Conservation (phyloP, 2,329 filamentous ascomycete species). For the Ophiocordyceps camponoti-rufipedis region DNA sequence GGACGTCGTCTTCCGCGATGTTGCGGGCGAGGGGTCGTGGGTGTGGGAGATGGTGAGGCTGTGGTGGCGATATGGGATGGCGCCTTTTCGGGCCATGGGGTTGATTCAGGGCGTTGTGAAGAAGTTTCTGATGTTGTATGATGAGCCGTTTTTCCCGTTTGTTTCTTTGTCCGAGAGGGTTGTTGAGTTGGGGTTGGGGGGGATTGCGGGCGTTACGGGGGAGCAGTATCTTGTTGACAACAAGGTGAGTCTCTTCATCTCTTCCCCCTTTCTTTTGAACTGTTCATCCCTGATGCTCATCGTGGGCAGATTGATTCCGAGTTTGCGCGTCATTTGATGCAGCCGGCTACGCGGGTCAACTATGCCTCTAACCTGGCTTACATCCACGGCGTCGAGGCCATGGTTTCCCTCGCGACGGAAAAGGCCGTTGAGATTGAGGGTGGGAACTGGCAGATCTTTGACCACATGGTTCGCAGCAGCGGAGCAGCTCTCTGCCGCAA, state of each 20-base stretch:
- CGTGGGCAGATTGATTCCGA: slow-evolving; percentile 32
- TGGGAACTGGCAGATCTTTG: slow-evolving; percentile 91
- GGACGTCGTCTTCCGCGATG: slow-evolving; percentile 44
- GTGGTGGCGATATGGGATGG: slow-evolving; percentile 69
- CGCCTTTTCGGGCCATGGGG: slow-evolving; percentile 54
- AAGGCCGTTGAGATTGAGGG: slow-evolving; percentile 63
- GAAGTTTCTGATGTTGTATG: slow-evolving; percentile 65
- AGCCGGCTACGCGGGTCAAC: slow-evolving; percentile 83
- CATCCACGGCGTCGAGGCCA: slow-evolving; percentile 78
- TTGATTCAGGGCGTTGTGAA: slow-evolving; percentile 54
- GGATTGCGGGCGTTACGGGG: slow-evolving; percentile 53
- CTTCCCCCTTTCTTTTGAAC: no score
- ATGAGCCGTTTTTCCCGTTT: slow-evolving; percentile 71
- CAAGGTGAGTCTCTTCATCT: slow-evolving; percentile 12
- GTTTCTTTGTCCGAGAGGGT: slow-evolving; percentile 51
- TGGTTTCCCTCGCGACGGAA: slow-evolving; percentile 81
- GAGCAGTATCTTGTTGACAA: slow-evolving; percentile 52
- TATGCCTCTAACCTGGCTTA: slow-evolving; percentile 77
- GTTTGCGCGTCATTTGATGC: slow-evolving; percentile 69
- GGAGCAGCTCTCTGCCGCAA: slow-evolving; percentile 44
- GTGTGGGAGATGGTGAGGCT: slow-evolving; percentile 74
- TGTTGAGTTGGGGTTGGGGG: slow-evolving; percentile 46
- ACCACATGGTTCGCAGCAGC: slow-evolving; percentile 54
- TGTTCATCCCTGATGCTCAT: no score
- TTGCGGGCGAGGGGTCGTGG: slow-evolving; percentile 35